Base-by-base conservation (phyloP, 2,329 filamentous ascomycete genomes). In the Aureobasidium zeae region DNA sequence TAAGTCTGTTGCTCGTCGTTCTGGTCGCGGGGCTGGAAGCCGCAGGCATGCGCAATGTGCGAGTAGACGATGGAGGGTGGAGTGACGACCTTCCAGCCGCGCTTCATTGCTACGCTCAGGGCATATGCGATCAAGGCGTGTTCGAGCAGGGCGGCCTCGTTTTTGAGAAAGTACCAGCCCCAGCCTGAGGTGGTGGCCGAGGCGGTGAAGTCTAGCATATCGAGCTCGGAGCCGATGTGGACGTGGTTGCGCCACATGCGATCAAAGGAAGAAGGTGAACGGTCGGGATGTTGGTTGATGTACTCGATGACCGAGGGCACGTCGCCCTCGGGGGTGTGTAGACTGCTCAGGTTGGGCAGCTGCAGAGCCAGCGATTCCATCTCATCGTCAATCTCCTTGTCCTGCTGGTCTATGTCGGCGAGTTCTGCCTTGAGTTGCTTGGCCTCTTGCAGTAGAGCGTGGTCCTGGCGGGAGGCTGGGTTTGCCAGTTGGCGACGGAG, bases 141-240 rank as follows among this genome's bases (percentile, higher is more conserved):
- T 65, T 98, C 91, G n/a, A 98, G 74, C 61, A 91, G 77, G 0
- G 88, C 88, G 7, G 80, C 91, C 57, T 94, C 88, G 58, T 89
- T 86, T n/a, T 86, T 71, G 9, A 98, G 77, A 64, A 87, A 96
- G 67, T 98, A 98, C 86, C 87, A 98, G 1, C 91, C 91, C 89
- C 89, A 98, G 26, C 91, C 91, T 3, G 82, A 85, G 1, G 86
- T 81, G n/a, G 76, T 79, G 2, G 81, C 81, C 4, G 87, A 86
- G 47, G 75, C 80, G 4, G 82, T 71, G 57, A 98, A 95, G 66
- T 98, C 89, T 39, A 98, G 71, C n/a, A 98, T 73, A 24, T 81
- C 80, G n/a, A 98, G 75, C 57, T 87, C 77, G 4, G 78, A 72
- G 22, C 91, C 91, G 53, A 98, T 89, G 52, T 89, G 76, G 6